phyloP scores from a whole-genome alignment of 257 asterid species.

The Fraxinus pennsylvanica region DNA sequence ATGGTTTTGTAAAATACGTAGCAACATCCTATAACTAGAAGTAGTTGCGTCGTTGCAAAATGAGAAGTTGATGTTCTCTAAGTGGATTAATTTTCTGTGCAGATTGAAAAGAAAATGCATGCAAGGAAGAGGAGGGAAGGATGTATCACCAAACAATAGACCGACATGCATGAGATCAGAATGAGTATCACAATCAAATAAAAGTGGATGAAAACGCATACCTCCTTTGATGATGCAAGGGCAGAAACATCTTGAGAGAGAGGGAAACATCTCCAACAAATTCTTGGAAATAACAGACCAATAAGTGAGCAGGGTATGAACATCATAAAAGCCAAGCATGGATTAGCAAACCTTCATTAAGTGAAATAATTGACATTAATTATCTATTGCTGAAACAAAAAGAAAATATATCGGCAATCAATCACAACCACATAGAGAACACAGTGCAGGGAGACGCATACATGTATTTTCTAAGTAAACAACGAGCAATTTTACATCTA shows the following conservation, averaged over 20 bases:
- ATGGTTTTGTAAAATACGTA: background rate
- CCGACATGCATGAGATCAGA: background rate
- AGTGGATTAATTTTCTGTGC: background rate
- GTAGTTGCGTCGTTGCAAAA: conserved; percentile 23
- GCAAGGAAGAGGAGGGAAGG: background rate
- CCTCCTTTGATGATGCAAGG: conserved; percentile 61
- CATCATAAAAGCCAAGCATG: conserved; percentile 79
- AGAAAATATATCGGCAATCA: background rate
- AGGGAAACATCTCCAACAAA: conserved; percentile 64
- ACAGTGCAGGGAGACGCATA: background rate
- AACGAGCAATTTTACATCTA: background rate
- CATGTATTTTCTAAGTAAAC: background rate
- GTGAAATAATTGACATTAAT: conserved; percentile 14
- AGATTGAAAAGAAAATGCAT: background rate
- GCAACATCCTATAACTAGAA: conserved; percentile 21
- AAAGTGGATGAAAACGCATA: conserved; percentile 31
- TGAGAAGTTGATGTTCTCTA: background rate
- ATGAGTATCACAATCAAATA: conserved; percentile 9
- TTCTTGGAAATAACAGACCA: conserved; percentile 80
- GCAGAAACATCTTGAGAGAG: conserved; percentile 60
- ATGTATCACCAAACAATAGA: conserved; percentile 22
- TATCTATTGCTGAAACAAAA: conserved; percentile 3
- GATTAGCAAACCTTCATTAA: conserved; percentile 73
- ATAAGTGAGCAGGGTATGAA: conserved; percentile 84
- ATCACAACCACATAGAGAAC: background rate